Percentiles rank a stretch among this genome's conserved stretches.
Conservation (phyloP, 176 grass and related monocot genomes). For the Saccharum spontaneum region DNA sequence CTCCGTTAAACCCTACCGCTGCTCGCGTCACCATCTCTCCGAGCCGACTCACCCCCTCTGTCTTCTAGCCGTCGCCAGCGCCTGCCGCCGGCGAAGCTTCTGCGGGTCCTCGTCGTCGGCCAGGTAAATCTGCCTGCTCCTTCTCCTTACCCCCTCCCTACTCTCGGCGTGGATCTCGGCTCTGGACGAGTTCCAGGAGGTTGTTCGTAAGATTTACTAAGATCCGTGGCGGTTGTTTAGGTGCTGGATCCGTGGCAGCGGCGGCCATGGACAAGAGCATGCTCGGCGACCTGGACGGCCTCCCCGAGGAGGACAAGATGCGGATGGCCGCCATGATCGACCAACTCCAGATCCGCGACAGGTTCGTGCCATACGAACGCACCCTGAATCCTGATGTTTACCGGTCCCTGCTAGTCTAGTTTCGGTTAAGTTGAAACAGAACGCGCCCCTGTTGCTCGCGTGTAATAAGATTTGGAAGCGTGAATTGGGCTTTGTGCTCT, state of each 20-base stretch:
- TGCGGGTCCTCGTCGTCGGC: not conserved
- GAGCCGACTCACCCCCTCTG: not conserved
- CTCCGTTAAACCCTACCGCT: not conserved
- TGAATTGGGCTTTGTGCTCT: not conserved
- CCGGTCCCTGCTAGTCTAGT: not conserved
- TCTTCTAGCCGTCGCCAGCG: not conserved
- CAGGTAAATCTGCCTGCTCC: not conserved
- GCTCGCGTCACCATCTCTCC: not conserved
- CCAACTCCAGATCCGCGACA: conserved; percentile 95
- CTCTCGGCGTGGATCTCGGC: not conserved
- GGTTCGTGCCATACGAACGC: conserved; percentile 27
- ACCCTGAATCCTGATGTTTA: not conserved
- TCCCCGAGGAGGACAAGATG: conserved; percentile 92
- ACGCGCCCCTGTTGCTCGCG: not conserved
- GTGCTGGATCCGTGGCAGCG: conserved; percentile 4
- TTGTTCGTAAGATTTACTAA: not conserved
- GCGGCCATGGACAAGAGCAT: conserved; percentile 86
- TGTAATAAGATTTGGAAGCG: not conserved
- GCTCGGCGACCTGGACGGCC: conserved; percentile 77
- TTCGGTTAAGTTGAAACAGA: not conserved
- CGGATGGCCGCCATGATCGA: conserved; percentile 91
- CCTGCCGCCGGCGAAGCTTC: not conserved
- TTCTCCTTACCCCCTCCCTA: not conserved
- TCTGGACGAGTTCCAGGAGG: not conserved
- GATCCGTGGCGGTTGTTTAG: not conserved